Percentiles rank a stretch among this genome's conserved stretches.
phyloP scores from a whole-genome alignment of 345 rosid species.

The Zanthoxylum bungeanum region DNA sequence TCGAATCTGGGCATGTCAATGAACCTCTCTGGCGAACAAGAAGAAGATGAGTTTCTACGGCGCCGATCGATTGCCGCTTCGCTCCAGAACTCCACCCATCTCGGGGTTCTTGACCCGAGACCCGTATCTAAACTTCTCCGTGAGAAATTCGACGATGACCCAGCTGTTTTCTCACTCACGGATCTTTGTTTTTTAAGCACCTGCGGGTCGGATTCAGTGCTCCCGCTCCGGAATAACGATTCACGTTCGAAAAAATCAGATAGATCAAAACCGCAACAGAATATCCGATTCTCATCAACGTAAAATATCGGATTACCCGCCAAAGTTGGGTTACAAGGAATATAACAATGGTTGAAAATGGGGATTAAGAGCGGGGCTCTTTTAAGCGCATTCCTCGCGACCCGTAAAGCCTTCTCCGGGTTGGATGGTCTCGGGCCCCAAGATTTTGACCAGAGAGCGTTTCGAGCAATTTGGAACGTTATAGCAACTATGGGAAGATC shows the following conservation, averaged over 20 bases:
- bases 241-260: conserved; percentile 88
- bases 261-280: conserved; percentile 94
- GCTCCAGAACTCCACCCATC: conserved; percentile 99
- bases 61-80: conserved; percentile 79
- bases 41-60: conserved; percentile 66
- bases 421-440: conserved; percentile 88
- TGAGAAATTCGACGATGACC: conserved; percentile 47
- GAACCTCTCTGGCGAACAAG: conserved; percentile 68
- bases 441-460: conserved; percentile 81
- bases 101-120: conserved; percentile 48
- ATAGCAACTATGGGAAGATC: conserved; percentile 93
- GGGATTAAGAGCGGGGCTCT: conserved; percentile 90
- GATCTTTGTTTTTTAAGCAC: conserved; percentile 59
- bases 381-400: conserved; percentile 81
- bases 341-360: conserved; percentile 85
- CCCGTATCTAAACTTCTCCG: conserved; percentile 68
- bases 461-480: conserved; percentile 81
- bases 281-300: conserved; percentile 81
- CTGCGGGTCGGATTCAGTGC: conserved; percentile 42
- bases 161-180: conserved; percentile 55
- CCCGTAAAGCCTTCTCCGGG: conserved; percentile 81
- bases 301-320: conserved; percentile 98
- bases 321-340: conserved; percentile 81
- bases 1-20: conserved; percentile 63
- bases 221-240: conserved; percentile 58